Conservation (phyloP, 148 eudicot genomes). For the Amaranthus palmeri region DNA sequence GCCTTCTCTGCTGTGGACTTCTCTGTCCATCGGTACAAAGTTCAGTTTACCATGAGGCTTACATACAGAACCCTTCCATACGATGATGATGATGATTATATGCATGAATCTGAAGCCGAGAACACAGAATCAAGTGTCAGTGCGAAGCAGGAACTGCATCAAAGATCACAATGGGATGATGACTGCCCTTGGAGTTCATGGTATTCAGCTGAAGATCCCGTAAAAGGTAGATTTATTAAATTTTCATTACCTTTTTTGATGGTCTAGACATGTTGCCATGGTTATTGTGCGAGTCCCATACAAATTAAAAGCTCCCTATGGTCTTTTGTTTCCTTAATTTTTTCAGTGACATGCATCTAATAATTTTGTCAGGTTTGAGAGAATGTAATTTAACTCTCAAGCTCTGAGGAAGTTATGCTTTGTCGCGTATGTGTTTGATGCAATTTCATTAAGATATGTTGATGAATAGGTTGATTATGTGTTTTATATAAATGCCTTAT, state of each 20-base stretch:
- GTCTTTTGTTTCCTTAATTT: background rate
- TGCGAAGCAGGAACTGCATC: constrained; percentile 36
- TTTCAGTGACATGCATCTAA: background rate
- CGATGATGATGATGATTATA: constrained; percentile 49
- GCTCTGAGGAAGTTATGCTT: background rate
- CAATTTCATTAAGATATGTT: background rate
- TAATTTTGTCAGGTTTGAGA: constrained; percentile 1
- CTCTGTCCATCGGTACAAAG: constrained; percentile 59
- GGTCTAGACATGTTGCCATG: background rate
- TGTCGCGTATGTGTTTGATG: background rate
- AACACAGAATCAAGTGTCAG: constrained; percentile 36
- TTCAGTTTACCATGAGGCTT: constrained; percentile 80
- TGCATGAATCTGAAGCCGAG: constrained; percentile 38
- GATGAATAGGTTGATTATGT: constrained; percentile 7
- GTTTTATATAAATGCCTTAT: constrained; percentile 1
- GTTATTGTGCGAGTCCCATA: background rate
- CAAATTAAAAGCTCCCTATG: background rate
- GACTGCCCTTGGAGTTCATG: constrained; percentile 98
- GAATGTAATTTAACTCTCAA: background rate
- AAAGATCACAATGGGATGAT: constrained; percentile 83
- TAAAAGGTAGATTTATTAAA: constrained; percentile 47
- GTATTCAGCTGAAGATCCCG: constrained; percentile 93
- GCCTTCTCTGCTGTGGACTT: constrained; percentile 70
- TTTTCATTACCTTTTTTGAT: background rate
- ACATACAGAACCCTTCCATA: constrained; percentile 66